Percentiles rank a stretch among this genome's conserved stretches.
Conservation (phyloP, 257 asterid genomes). For the Solanum peruvianum region DNA sequence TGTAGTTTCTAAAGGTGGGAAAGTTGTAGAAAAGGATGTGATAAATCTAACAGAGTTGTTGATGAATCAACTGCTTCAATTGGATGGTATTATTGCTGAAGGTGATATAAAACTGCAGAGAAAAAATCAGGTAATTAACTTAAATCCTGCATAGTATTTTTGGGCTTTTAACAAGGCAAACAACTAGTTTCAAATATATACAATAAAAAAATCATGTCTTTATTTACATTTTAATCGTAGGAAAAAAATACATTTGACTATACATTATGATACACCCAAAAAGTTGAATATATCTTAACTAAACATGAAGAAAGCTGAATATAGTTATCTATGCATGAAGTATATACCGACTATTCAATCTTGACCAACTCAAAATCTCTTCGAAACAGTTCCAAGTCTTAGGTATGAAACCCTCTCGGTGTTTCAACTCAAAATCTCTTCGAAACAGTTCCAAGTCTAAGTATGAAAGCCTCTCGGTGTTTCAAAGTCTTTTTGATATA, state of each 20-base stretch:
- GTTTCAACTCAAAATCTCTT: background rate
- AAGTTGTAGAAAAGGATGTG: constrained; percentile 23
- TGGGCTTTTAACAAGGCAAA: background rate
- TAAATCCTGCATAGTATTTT: background rate
- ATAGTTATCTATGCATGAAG: background rate
- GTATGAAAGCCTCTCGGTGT: background rate
- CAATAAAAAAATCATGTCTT: background rate
- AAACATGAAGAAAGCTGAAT: background rate
- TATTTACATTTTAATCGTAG: background rate
- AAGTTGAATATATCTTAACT: too few species aligned
- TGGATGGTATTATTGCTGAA: constrained; percentile 30
- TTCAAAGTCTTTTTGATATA: background rate
- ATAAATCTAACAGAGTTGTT: constrained; percentile 23
- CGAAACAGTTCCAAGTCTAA: background rate
- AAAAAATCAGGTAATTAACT: constrained; percentile 24
- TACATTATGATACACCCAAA: background rate
- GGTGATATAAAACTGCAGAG: constrained; percentile 39
- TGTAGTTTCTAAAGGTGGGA: constrained; percentile 27
- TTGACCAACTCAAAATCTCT: background rate
- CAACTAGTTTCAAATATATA: background rate
- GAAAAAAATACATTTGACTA: too few species aligned
- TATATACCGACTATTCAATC: background rate
- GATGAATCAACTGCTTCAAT: constrained; percentile 36
- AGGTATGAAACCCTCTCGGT: background rate
- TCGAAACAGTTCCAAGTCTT: background rate